Conservation (phyloP, 2,329 filamentous ascomycete genomes). For the Scedosporium apiospermum region DNA sequence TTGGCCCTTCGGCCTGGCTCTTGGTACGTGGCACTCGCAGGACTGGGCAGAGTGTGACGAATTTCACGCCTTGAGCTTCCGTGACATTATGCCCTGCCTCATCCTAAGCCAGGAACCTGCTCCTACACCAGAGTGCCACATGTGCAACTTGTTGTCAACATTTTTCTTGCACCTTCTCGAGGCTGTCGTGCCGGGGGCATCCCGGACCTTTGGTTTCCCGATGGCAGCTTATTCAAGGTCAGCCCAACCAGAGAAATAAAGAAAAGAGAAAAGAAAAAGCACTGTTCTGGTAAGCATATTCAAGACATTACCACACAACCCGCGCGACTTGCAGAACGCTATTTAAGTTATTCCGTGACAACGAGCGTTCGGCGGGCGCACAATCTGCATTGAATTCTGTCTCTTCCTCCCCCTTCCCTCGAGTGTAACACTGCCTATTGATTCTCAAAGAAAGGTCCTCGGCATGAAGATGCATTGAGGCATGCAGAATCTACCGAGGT, state of each 20-base stretch:
- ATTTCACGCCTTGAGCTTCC: background rate
- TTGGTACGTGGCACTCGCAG: constrained; percentile 1
- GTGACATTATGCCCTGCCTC: background rate
- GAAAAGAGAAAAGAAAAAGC: too few relatives aligned
- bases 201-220: too few relatives aligned
- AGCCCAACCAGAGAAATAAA: too few relatives aligned
- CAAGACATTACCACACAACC: too few relatives aligned
- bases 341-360: background rate
- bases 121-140: background rate
- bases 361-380: background rate
- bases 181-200: background rate
- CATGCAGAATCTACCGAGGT: too few relatives aligned
- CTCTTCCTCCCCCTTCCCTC: background rate
- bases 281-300: too few relatives aligned
- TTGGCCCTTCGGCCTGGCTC: constrained; percentile 2
- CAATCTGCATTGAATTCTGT: too few relatives aligned
- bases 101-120: background rate
- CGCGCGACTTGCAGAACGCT: too few relatives aligned
- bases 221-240: too few relatives aligned
- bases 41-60: background rate
- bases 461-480: background rate
- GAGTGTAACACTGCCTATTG: background rate
- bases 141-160: background rate
- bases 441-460: background rate
- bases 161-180: background rate